Evolutionary conservation across 768 basidiomycete species (phyloP).

Genomic region (Leccinum ochraceum): DNA sequence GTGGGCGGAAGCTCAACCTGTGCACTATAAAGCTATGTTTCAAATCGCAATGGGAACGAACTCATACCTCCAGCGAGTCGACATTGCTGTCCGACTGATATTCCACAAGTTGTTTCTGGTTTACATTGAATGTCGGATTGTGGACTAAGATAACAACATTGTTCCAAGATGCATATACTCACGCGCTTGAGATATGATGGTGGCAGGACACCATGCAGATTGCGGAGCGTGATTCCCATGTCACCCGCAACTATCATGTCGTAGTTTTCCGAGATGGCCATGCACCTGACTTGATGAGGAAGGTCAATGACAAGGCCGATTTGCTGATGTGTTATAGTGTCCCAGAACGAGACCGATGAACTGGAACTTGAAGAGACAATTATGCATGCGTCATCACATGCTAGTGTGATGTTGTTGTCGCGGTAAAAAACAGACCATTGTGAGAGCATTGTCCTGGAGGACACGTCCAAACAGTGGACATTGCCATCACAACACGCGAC

Average conservation of each 20-base stretch:
- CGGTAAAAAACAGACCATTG: too few relatives aligned
- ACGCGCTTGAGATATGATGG: background rate
- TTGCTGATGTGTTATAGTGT: too few relatives aligned
- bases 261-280: background rate
- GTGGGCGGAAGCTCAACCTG: background rate
- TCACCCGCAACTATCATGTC: background rate
- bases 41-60: background rate
- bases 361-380: too few relatives aligned
- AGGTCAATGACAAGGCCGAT: too few relatives aligned
- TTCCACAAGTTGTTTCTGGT: background rate
- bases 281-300: rapidly evolving
- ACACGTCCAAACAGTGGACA: too few relatives aligned
- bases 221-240: background rate
- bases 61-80: background rate
- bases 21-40: background rate
- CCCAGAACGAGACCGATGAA: too few relatives aligned
- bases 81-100: background rate
- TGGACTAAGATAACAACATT: too few relatives aligned
- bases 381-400: too few relatives aligned
- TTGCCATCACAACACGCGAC: too few relatives aligned
- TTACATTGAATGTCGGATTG: background rate
- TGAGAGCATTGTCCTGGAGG: too few relatives aligned
- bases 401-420: too few relatives aligned
- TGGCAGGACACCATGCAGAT: background rate
- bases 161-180: background rate